Conservation (phyloP, 2,329 filamentous ascomycete species). For the Fusarium sp. region DNA sequence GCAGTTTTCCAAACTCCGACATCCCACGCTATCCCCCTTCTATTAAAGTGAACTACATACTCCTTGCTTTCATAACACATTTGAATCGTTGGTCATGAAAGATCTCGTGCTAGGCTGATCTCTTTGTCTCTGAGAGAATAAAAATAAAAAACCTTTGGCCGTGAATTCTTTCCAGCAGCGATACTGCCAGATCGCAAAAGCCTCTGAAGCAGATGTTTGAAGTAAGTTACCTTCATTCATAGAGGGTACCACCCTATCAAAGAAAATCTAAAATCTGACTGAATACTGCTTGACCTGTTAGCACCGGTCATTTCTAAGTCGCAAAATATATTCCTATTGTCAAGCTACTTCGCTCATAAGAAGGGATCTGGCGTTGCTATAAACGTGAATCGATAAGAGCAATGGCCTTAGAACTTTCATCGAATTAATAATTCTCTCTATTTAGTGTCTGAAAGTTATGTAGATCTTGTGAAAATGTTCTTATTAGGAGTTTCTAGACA, state of each 20-base stretch:
- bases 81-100: background rate
- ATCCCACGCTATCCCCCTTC: background rate
- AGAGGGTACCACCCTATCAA: accelerated
- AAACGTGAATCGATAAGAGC: background rate
- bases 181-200: background rate
- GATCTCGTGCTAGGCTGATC: background rate
- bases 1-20: slow-evolving; percentile 29
- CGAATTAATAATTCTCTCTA: background rate
- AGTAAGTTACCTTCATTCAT: background rate
- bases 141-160: too few relatives aligned
- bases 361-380: too few relatives aligned
- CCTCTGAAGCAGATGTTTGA: background rate
- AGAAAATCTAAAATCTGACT: background rate
- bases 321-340: background rate
- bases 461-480: background rate
- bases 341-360: background rate
- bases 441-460: background rate
- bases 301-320: background rate
- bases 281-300: background rate
- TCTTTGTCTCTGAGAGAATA: background rate
- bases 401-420: background rate
- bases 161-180: background rate
- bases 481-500: background rate
- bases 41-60: too few relatives aligned
- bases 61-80: background rate